A percentile compares a stretch with the other conserved stretches of the same genome.
These are phyloP conservation scores for Dactylellina cionopaga DNA, from an alignment of 2,329 filamentous ascomycete species.

Conservation along the genomic window DNA sequence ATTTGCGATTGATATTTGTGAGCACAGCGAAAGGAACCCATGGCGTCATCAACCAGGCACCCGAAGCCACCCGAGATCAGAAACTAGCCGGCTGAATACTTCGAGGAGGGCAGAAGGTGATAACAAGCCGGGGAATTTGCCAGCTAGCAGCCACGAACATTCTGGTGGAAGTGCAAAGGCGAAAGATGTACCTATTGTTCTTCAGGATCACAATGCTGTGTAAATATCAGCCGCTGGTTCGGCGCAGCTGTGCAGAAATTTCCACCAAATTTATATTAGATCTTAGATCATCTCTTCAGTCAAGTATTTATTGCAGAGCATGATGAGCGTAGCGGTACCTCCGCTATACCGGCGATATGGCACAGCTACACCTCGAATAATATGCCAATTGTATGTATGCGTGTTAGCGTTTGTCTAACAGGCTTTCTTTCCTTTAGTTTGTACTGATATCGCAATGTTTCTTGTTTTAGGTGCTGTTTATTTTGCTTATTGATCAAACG, in stretches of 20 bases:
- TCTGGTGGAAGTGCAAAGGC: background rate
- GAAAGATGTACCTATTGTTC: slow-evolving; percentile 8
- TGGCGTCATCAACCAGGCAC: background rate
- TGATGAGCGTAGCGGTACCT: no score
- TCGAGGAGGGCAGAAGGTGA: background rate
- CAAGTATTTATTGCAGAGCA: no score
- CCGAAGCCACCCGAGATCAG: background rate
- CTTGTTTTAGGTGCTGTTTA: no score
- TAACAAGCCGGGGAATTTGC: slow-evolving; percentile 9
- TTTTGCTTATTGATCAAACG: no score
- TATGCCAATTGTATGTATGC: no score
- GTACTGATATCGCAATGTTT: no score
- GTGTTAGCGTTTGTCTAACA: no score
- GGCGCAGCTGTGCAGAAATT: background rate
- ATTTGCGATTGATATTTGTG: slow-evolving; percentile 23
- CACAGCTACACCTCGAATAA: no score
- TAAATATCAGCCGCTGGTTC: background rate
- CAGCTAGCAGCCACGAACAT: background rate
- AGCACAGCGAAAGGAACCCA: background rate
- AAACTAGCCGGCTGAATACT: background rate
- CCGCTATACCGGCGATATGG: no score
- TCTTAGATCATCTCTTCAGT: no score
- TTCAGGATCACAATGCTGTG: background rate
- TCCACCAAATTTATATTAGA: no score
- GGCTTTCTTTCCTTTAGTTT: no score